Percentiles rank a stretch among this genome's conserved stretches.
These are phyloP conservation scores for Backusella circina DNA, from an alignment of 192 early-diverging fungal genomes.

Conservation along the genomic window DNA sequence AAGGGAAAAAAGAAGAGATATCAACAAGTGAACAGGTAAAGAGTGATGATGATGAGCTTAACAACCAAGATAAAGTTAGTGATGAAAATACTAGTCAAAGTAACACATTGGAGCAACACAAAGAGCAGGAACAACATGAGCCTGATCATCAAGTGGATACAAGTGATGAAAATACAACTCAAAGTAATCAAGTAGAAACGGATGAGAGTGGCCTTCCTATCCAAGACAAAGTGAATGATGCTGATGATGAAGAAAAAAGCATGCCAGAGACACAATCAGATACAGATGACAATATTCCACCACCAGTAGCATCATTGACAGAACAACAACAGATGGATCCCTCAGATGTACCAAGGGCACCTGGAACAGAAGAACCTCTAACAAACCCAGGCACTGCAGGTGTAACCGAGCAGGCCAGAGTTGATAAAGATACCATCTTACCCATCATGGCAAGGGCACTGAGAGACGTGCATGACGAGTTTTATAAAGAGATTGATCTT, in stretches of 20 bases:
- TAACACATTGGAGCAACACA: background rate
- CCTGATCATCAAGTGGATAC: no score
- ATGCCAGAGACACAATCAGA: background rate
- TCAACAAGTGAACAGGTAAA: conserved; percentile 4
- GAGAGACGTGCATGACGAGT: conserved; percentile 58
- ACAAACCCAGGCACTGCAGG: background rate
- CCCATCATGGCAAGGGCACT: conserved; percentile 43
- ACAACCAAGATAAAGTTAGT: background rate
- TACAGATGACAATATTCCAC: conserved; percentile 13
- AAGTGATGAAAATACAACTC: background rate
- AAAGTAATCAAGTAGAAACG: background rate
- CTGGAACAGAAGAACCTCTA: background rate
- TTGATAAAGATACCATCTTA: background rate
- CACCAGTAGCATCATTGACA: background rate
- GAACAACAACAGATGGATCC: conserved; percentile 11
- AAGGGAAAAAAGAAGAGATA: conserved; percentile 21
- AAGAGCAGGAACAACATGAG: background rate
- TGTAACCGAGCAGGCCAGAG: background rate
- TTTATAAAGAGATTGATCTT: conserved; percentile 55
- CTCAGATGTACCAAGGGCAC: background rate
- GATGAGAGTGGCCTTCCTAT: conserved; percentile 30
- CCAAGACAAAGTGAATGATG: conserved; percentile 49
- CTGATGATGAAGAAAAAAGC: conserved; percentile 46
- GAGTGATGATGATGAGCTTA: background rate
- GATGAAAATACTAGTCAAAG: background rate